Evolutionary conservation across 2,329 filamentous ascomycete genomes (phyloP).

Genomic region (Trichoderma sp.): DNA sequence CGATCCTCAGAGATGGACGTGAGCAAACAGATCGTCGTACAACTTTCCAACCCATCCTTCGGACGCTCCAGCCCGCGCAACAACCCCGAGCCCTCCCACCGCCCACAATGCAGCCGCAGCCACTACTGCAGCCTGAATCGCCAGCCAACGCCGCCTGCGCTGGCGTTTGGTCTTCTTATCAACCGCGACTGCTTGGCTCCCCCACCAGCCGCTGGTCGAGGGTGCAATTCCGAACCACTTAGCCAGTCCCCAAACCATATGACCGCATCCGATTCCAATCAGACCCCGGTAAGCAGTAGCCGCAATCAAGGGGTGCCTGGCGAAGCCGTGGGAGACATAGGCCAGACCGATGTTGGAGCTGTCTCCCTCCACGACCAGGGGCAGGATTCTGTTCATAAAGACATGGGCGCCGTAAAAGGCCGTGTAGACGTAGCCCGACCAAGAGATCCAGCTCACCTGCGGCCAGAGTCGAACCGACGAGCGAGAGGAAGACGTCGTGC

Average conservation of each 20-base stretch:
- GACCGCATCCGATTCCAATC: slow-evolving; percentile 67
- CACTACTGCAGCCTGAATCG: slow-evolving; percentile 65
- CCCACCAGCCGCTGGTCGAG: slow-evolving; percentile 51
- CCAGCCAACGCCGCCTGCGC: slow-evolving; percentile 68
- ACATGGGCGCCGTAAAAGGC: slow-evolving; percentile 70
- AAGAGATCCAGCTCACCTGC: slow-evolving; percentile 65
- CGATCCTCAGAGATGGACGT: slow-evolving; percentile 35
- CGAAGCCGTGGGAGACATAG: slow-evolving; percentile 84
- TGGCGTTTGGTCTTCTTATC: slow-evolving; percentile 55
- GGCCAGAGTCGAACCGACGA: slow-evolving; percentile 61
- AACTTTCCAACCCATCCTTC: slow-evolving; percentile 77
- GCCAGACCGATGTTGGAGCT: slow-evolving; percentile 82
- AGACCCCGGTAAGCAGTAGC: slow-evolving; percentile 70
- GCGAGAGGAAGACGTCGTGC: slow-evolving; percentile 30
- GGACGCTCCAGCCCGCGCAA: slow-evolving; percentile 69
- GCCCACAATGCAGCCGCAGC: slow-evolving; percentile 71
- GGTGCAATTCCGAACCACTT: slow-evolving; percentile 73
- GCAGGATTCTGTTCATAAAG: slow-evolving; percentile 73
- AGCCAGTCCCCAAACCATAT: slow-evolving; percentile 84
- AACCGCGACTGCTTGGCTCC: slow-evolving; percentile 43
- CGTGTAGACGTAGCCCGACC: slow-evolving; percentile 70
- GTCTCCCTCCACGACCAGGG: slow-evolving; percentile 76
- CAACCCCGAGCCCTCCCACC: slow-evolving; percentile 74
- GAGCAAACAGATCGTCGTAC: slow-evolving; percentile 67
- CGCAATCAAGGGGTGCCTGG: slow-evolving; percentile 66